Evolutionary conservation across 2,329 filamentous ascomycete species (phyloP).

Genomic region (Botrytis aclada): DNA sequence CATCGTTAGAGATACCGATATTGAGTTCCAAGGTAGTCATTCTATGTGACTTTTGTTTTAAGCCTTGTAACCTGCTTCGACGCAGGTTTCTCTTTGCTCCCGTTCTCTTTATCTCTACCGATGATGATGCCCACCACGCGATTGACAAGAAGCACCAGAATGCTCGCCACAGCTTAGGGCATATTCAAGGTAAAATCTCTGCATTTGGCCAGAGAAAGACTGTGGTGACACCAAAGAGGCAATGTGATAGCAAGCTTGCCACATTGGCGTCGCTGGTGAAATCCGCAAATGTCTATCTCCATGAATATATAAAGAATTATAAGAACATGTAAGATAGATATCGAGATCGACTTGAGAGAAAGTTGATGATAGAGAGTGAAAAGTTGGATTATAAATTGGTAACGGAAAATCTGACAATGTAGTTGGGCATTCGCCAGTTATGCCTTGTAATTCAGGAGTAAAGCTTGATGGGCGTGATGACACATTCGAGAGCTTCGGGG

Average conservation of each 20-base stretch:
- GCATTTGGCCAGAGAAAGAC: background rate
- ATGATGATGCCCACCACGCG: background rate
- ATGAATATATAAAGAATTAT: background rate
- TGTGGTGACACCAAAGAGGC: too few species aligned
- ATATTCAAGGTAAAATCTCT: background rate
- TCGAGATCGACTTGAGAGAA: background rate
- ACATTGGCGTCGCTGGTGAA: background rate
- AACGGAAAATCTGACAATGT: background rate
- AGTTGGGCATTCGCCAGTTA: background rate
- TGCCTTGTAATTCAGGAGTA: background rate
- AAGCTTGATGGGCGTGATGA: background rate
- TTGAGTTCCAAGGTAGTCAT: too few species aligned
- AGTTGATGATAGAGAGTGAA: fast-evolving
- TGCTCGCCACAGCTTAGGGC: background rate
- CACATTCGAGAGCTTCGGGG: background rate
- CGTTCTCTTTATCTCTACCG: background rate
- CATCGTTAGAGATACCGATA: too few species aligned
- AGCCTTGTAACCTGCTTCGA: too few species aligned
- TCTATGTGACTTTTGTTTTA: fast-evolving
- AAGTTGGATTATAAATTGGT: background rate
- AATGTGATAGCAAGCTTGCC: background rate
- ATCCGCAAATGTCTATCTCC: background rate
- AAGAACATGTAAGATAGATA: background rate
- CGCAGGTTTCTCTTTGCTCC: background rate
- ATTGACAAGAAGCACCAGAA: background rate